Base-by-base conservation (phyloP, 2,329 filamentous ascomycete genomes). In the Colletotrichum liaoningense region DNA sequence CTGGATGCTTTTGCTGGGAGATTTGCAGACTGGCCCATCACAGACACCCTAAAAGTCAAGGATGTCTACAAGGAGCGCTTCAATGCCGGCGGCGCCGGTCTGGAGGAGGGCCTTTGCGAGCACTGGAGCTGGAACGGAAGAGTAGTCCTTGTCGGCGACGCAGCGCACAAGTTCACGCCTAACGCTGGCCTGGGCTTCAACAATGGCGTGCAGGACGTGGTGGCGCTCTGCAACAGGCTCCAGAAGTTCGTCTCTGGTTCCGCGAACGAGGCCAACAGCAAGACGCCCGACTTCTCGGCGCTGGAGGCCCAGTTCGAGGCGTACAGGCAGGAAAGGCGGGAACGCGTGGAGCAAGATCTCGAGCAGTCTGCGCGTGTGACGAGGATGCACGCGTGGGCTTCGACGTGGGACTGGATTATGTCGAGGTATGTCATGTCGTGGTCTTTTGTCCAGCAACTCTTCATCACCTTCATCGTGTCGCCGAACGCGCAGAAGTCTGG, bases 91-190 rank as follows among this genome's bases (percentile, higher is more conserved):
- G 74, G 84, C 22, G 77, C 80, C 0, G 79, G 80, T 49, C 75
- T 85, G 1, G 82, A 84, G 22, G 83, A 85, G 59, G 84, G 83
- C 0, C 77, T 84, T 2, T 76, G 82, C 11, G 60, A 75, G 11
- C 76, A 82, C 57, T 85, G 82, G 83, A 81, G 79, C 67, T 79
- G 77, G 74, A 77, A 75, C 7, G 80, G 82, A 1, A 76, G 81
- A 1, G 74, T 84, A 8, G 82, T 82, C 1, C 79, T 85, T 0
- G 79, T 76, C 0, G 83, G 83, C 0, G 83, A 85, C 54, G 75
- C 83, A 0, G 79, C 78, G 1, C 83, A 85, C 69, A 84, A 84
- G 54, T 80, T 81, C 63, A 84, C 82, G 0, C 81, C 83, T 0
- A 83, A 80, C 60, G 77, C 80, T 0, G 82, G 81, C 0, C 76